A percentile compares a stretch with the other conserved stretches of the same genome.
These are phyloP conservation scores for Jatropha curcas DNA, from an alignment of 345 rosid genomes.

Conservation along the genomic window DNA sequence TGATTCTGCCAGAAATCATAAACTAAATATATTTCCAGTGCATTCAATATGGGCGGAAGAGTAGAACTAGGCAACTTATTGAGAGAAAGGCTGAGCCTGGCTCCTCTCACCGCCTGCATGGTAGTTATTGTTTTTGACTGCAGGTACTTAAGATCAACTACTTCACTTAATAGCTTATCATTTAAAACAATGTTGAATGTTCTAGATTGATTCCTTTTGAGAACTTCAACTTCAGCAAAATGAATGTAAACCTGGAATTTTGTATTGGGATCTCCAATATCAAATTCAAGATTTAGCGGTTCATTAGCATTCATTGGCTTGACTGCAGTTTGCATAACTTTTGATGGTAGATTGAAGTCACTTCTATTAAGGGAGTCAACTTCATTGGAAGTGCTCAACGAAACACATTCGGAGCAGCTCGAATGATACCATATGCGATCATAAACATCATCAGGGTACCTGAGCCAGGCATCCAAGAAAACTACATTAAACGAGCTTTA, in stretches of 20 bases:
- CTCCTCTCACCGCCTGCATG: slow-evolving; percentile 24
- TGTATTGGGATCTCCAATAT: slow-evolving; percentile 18
- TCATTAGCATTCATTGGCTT: slow-evolving; percentile 8
- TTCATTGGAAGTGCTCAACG: not conserved
- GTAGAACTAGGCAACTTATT: slow-evolving; percentile 25
- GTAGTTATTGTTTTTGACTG: slow-evolving; percentile 12
- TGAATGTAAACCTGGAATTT: slow-evolving; percentile 32
- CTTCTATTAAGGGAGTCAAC: slow-evolving; percentile 13
- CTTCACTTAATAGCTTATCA: slow-evolving; percentile 10
- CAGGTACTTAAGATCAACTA: slow-evolving; percentile 17
- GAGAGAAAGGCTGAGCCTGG: slow-evolving; percentile 22
- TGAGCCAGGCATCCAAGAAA: not conserved
- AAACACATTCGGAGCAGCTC: not conserved
- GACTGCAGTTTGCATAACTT: slow-evolving; percentile 34
- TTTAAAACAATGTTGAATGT: slow-evolving; percentile 25
- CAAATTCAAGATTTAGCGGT: slow-evolving; percentile 14
- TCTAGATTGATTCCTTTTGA: slow-evolving; percentile 16
- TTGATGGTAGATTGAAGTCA: slow-evolving; percentile 26
- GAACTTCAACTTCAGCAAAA: slow-evolving; percentile 32
- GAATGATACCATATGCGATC: slow-evolving; percentile 19
- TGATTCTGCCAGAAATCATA: slow-evolving; percentile 12
- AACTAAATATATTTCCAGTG: slow-evolving; percentile 29
- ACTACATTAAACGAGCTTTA: no score
- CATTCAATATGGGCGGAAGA: slow-evolving; percentile 37
- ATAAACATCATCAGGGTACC: slow-evolving; percentile 25